phyloP scores from a whole-genome alignment of 495 filamentous ascomycete species.

The Stereocaulon alpinum region DNA sequence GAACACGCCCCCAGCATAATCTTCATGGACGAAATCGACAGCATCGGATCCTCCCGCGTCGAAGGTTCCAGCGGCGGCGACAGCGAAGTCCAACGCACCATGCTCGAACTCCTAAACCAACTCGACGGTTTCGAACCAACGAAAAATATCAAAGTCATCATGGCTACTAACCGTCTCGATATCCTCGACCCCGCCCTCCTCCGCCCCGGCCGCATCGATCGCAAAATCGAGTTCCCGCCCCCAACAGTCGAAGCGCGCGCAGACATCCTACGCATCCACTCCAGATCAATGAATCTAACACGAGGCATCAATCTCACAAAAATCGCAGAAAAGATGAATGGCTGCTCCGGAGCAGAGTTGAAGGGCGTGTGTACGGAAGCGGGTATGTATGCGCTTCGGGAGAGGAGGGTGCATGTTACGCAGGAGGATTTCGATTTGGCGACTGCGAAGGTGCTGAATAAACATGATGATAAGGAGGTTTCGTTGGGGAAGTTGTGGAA shows the following conservation, averaged over 20 bases:
- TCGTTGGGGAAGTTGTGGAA: slow-evolving; percentile 88
- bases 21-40: slow-evolving; percentile 99
- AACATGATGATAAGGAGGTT: slow-evolving; percentile 97
- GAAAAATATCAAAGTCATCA: slow-evolving; percentile 99
- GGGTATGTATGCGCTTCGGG: slow-evolving; percentile 93
- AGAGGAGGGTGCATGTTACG: slow-evolving; percentile 92
- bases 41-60: slow-evolving; percentile 92
- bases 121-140: slow-evolving; percentile 98
- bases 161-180: slow-evolving; percentile 97
- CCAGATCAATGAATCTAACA: slow-evolving; percentile 94
- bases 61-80: slow-evolving; percentile 92
- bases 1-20: slow-evolving; percentile 99
- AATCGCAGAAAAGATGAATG: slow-evolving; percentile 99
- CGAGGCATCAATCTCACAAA: slow-evolving; percentile 95
- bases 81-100: slow-evolving; percentile 99
- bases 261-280: slow-evolving; percentile 96
- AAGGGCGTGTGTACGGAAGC: slow-evolving; percentile 97
- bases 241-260: slow-evolving; percentile 95
- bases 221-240: slow-evolving; percentile 98
- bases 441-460: slow-evolving; percentile 98
- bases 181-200: slow-evolving; percentile 93
- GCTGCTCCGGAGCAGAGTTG: slow-evolving; percentile 91
- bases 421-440: slow-evolving; percentile 99
- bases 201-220: slow-evolving; percentile 90
- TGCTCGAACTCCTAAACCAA: slow-evolving; percentile 96